Evolutionary conservation across 345 rosid genomes (phyloP).

Genomic region (Lepidium sativum): DNA sequence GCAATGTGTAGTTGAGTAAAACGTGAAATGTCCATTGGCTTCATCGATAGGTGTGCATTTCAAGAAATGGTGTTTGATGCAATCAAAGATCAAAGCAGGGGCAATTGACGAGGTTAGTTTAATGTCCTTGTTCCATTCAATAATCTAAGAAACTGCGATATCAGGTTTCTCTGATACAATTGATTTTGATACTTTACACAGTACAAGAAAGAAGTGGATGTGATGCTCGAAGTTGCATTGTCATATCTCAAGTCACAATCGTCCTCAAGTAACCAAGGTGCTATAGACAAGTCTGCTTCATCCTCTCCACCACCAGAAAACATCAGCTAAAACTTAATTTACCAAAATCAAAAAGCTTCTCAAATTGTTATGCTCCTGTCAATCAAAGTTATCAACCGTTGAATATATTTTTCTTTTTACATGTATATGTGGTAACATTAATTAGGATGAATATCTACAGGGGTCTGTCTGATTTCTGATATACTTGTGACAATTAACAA

Average conservation of each 20-base stretch:
- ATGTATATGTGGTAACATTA: constrained; percentile 7
- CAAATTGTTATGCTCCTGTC: neutral
- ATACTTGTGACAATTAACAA: neutral
- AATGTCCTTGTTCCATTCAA: neutral
- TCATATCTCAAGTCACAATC: constrained; percentile 31
- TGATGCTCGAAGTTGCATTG: constrained; percentile 55
- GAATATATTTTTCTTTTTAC: neutral
- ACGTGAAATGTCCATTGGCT: constrained; percentile 6
- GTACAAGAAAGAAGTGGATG: constrained; percentile 87
- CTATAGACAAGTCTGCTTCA: neutral
- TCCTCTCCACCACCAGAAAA: constrained; percentile 15
- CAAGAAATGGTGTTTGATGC: constrained; percentile 98
- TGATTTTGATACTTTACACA: constrained; percentile 9
- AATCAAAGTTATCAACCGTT: neutral
- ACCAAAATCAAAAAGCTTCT: neutral
- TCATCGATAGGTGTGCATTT: constrained; percentile 72
- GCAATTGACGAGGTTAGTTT: constrained; percentile 68
- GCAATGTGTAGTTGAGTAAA: neutral
- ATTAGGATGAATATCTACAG: constrained; percentile 6
- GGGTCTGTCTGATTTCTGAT: neutral
- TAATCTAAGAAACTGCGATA: neutral
- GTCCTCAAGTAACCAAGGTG: constrained; percentile 2
- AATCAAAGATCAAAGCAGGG: constrained; percentile 84
- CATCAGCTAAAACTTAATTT: constrained; percentile 6
- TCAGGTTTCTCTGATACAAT: neutral